Base-by-base conservation (phyloP, 768 basidiomycete species). In the Tephrocybe sp. region DNA sequence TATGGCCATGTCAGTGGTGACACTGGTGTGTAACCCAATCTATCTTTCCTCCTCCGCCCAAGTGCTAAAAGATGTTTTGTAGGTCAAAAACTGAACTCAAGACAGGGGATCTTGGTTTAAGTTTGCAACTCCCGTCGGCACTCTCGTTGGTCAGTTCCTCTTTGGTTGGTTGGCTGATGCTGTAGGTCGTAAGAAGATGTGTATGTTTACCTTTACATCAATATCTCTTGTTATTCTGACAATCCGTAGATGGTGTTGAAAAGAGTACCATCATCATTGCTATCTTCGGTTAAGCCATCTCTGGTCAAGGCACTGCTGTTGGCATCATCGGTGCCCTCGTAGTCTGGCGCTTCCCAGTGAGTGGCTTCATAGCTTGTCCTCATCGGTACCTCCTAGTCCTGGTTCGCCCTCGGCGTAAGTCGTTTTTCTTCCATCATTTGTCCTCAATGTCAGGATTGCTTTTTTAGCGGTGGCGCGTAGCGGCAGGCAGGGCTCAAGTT, bases 381-480 rank as follows among this genome's bases (percentile, higher is more conserved):
- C 49, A 65, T 93, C 41, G 92, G 89, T n/a, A 77, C 83, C 0
- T 67, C 88, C 0, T 94, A 85, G 65, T 88, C 85, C 11, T 95
- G 92, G 92, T 94, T 94, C 55, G 91, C 90, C 7, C 79, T 92
- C 23, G 90, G 89, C 58, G 85, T 85, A 32, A 47, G 85, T 72
- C 6, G 26, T 26, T 14, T n/a, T 14, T 34, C 26, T 31, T 32
- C 9, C 17, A 23, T 1, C 16, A 44, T 50, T 22, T 35, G 47
- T 44, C 32, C 4, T 10, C 14, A 22, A 46, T 3, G 12, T 38
- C 22, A 14, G 51, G 36, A 14, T 9, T 60, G 44, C 6, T 40
- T n/a, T 43, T 56, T n/a, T n/a, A n/a, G n/a, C n/a, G n/a, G n/a
- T n/a, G n/a, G n/a, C n/a, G n/a, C n/a, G n/a, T n/a, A n/a, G n/a